Conservation (phyloP, 148 eudicot genomes). For the Cornus florida region DNA sequence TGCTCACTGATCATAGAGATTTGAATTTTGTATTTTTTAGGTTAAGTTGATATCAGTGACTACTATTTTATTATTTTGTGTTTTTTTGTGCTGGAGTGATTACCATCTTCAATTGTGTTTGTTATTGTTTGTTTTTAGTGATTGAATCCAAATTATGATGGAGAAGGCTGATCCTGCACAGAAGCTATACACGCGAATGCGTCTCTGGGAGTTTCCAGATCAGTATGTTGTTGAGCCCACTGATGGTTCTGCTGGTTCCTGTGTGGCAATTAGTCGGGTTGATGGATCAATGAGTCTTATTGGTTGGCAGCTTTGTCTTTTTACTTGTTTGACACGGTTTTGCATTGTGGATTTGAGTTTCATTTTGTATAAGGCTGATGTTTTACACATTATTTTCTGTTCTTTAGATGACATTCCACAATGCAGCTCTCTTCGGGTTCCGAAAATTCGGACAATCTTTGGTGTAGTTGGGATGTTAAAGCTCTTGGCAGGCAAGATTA, state of each 20-base stretch:
- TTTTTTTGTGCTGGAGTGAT: too few relatives aligned
- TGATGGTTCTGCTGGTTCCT: constrained; percentile 69
- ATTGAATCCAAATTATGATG: constrained; percentile 38
- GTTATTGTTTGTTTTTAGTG: constrained; percentile 15
- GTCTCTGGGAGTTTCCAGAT: constrained; percentile 91
- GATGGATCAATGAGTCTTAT: constrained; percentile 81
- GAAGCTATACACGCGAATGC: constrained; percentile 73
- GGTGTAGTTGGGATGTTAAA: constrained; percentile 89
- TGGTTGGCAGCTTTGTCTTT: constrained; percentile 41
- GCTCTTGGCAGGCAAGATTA: constrained; percentile 74
- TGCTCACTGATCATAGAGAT: not conserved
- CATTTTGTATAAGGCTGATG: not conserved
- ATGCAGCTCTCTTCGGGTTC: constrained; percentile 59
- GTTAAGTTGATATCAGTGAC: too few relatives aligned
- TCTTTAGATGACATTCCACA: constrained; percentile 75
- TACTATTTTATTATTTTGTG: too few relatives aligned
- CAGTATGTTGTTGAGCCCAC: constrained; percentile 88
- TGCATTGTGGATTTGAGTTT: not conserved
- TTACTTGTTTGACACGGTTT: constrained; percentile 9
- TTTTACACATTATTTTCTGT: constrained; percentile 10
- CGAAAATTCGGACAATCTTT: constrained; percentile 71
- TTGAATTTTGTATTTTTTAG: not conserved
- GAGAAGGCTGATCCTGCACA: constrained; percentile 56
- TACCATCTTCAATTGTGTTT: not conserved
- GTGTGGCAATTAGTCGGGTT: constrained; percentile 65